These are phyloP conservation scores for Ustilago xerochloae DNA, from an alignment of 1,284 basidiomycete genomes.

Conservation along the genomic window DNA sequence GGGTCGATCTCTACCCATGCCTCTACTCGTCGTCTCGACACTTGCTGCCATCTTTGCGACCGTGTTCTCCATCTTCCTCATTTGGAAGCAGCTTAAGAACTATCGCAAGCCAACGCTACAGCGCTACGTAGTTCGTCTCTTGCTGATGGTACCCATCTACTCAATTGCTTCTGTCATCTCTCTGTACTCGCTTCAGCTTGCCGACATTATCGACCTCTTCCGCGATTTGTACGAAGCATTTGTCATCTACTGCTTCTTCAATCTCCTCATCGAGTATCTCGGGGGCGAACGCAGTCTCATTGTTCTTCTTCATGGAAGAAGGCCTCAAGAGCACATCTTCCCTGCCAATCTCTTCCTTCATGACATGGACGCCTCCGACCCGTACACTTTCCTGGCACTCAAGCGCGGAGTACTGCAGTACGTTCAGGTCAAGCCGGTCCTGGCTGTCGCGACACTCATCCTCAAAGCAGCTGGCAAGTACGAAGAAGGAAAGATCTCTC, in stretches of 20 bases:
- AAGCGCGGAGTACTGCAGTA: constrained; percentile 97
- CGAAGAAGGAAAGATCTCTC: constrained; percentile 85
- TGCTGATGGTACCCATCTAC: constrained; percentile 97
- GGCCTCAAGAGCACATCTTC: constrained; percentile 85
- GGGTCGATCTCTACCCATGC: constrained; percentile 71
- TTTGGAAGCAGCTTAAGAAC: constrained; percentile 83
- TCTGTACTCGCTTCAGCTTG: constrained; percentile 90
- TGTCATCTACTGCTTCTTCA: constrained; percentile 82
- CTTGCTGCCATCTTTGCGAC: constrained; percentile 76
- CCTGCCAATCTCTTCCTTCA: constrained; percentile 74
- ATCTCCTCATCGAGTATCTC: constrained; percentile 75
- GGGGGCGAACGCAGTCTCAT: constrained; percentile 93
- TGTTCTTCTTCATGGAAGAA: constrained; percentile 87
- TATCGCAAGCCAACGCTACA: constrained; percentile 66
- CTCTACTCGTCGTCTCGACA: constrained; percentile 75
- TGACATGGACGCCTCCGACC: constrained; percentile 65
- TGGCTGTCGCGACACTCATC: constrained; percentile 85
- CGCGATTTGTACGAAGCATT: constrained; percentile 98
- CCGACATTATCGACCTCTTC: constrained; percentile 94
- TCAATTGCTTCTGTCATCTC: constrained; percentile 90
- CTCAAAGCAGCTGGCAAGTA: constrained; percentile 88
- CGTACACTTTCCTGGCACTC: constrained; percentile 90
- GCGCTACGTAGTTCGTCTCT: constrained; percentile 93
- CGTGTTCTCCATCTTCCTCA: constrained; percentile 81
- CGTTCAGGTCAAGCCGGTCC: constrained; percentile 92